Base-by-base conservation (phyloP, 2,329 filamentous ascomycete genomes). In the Diplocarpon mali region DNA sequence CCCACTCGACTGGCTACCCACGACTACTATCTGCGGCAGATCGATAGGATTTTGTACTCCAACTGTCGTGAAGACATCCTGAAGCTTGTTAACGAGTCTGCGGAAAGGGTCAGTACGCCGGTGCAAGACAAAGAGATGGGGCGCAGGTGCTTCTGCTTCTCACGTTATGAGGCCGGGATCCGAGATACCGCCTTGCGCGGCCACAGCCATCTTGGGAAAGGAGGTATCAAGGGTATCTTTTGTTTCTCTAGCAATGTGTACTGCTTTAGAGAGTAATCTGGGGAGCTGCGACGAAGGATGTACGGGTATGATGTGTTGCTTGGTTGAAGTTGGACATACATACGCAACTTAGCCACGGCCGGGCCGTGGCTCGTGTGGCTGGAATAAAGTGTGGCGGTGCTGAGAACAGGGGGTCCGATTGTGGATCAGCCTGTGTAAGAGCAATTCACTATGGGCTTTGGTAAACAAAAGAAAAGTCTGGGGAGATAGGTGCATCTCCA, bases 11-110 rank as follows among this genome's bases (percentile, higher is more conserved):
- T 98, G 92, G 67, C 89, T 95, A 62, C 92, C 92, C 46, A 98
- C 92, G 57, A 98, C 92, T 57, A 84, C 90, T 65, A 98, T 98
- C 72, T 98, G 92, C 44, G 92, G 92, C 53, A 98, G 71, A 71
- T 98, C 92, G 73, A 98, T 98, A 51, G 92, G 92, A 69, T 98
- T 98, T 77, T 95, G 92, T 62, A 96, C 92, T 58, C 92, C 92
- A 58, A 98, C 92, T 35, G 92, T 96, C 51, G 90, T 83, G 65
- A 98, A 98, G 58, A 98, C 92, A 86, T 98, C 92, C 66, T 98
- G 92, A 38, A 98, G 81, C 73, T 94, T 96, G 75, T 98, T 98
- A 65, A 98, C 92, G 58, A 96, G 83, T 62, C 78, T 82, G 58
- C 44, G 51, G 43, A 49, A 39, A 30, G 30, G 47, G 51, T 56